These are phyloP conservation scores for Candida albicans DNA, from an alignment of 1,139 yeast genomes.

Conservation along the genomic window DNA sequence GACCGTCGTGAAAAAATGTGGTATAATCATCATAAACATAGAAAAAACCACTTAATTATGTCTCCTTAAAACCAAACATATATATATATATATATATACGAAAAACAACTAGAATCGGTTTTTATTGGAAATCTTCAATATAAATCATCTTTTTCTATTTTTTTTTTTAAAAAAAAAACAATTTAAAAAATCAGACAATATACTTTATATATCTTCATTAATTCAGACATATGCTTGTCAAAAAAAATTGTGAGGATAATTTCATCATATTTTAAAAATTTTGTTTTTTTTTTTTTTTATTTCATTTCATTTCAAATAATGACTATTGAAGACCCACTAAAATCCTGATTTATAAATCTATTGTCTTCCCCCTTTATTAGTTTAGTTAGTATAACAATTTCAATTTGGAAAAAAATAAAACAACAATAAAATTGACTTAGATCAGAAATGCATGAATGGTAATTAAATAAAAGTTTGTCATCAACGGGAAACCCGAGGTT, in stretches of 20 bases:
- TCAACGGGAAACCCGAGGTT: conserved; percentile 88
- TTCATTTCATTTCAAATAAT: conserved; percentile 3
- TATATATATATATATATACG: background rate
- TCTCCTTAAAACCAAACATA: background rate
- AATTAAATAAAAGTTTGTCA: conserved; percentile 67
- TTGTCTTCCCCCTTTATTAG: background rate
- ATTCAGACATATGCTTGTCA: conserved; percentile 99
- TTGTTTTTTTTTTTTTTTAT: no score
- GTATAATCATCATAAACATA: conserved; percentile 85
- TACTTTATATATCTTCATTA: conserved; percentile 43
- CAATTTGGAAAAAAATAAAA: background rate
- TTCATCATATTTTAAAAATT: conserved; percentile 6
- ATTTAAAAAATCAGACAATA: conserved; percentile 2
- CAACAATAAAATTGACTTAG: background rate
- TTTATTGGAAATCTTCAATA: conserved; percentile 10
- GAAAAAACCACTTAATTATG: background rate
- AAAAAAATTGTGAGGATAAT: conserved; percentile 13
- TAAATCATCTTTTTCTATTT: conserved; percentile 5
- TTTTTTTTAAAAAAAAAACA: background rate
- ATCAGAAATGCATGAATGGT: conserved; percentile 99
- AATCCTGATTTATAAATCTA: conserved; percentile 2
- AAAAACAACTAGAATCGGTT: conserved; percentile 6
- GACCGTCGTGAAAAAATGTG: conserved; percentile 99
- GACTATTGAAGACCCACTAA: conserved; percentile 9
- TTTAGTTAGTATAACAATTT: conserved; percentile 1